Evolutionary conservation across 129 eudicot species (phyloP).

Genomic region (Kitagawia praeruptora): DNA sequence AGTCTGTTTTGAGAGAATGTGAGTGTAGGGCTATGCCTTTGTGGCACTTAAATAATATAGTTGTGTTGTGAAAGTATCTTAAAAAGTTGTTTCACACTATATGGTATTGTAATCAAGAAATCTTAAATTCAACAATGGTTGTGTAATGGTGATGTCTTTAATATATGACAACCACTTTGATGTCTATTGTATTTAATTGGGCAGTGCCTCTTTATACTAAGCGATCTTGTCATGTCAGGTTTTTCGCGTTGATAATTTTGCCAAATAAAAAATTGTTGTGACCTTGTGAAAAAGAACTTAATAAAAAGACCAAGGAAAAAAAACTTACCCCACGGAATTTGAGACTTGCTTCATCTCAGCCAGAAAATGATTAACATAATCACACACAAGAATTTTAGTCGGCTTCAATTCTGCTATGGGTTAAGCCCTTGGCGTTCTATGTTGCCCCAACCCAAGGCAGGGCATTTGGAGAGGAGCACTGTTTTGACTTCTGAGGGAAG

Average conservation of each 20-base stretch:
- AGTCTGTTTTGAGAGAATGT: constrained; percentile 36
- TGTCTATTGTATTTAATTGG: neutral
- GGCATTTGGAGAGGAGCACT: neutral
- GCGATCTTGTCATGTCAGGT: neutral
- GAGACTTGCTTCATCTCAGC: too few species aligned
- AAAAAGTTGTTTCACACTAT: constrained; percentile 21
- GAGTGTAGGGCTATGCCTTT: constrained; percentile 23
- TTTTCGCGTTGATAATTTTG: neutral
- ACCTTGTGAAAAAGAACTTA: neutral
- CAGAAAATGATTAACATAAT: neutral
- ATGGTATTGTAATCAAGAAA: constrained; percentile 20
- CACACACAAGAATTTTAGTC: neutral
- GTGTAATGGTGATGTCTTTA: constrained; percentile 21
- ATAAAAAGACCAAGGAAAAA: neutral
- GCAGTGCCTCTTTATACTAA: neutral
- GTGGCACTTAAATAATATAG: constrained; percentile 36
- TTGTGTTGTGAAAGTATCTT: constrained; percentile 17
- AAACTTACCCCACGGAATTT: neutral
- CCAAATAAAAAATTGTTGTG: neutral
- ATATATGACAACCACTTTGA: constrained; percentile 16
- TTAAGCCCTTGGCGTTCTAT: neutral
- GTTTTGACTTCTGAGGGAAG: neutral
- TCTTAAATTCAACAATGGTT: constrained; percentile 5
- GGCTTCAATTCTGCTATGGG: neutral
- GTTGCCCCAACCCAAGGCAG: neutral